These are phyloP conservation scores for Cystofilobasidium capitatum DNA, from an alignment of 768 basidiomycete genomes.

Conservation along the genomic window DNA sequence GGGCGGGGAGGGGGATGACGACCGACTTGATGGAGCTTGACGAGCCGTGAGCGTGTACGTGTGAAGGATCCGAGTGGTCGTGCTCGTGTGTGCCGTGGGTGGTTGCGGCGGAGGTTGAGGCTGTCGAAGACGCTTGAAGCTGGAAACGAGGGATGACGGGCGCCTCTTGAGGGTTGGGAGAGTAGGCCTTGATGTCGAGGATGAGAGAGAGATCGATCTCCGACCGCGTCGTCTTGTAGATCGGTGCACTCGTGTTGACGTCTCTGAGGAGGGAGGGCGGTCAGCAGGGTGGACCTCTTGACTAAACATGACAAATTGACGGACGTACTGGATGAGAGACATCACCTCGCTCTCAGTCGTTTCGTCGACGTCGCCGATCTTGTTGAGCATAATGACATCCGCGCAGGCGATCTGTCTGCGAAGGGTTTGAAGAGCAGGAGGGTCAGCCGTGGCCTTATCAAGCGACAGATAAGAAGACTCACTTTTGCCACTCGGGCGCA, in stretches of 20 bases:
- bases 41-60: conserved; percentile 30
- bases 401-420: conserved; percentile 85
- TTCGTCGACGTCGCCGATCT: conserved; percentile 61
- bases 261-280: not conserved
- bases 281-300: not conserved
- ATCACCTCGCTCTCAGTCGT: conserved; percentile 48
- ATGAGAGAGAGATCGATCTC: conserved; percentile 63
- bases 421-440: not conserved
- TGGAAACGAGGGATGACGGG: conserved; percentile 17
- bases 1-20: conserved; percentile 56
- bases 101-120: conserved; percentile 17
- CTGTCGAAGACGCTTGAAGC: not conserved
- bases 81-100: conserved; percentile 39
- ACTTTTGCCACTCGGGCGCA: conserved; percentile 73
- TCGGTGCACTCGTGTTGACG: conserved; percentile 16
- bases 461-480: conserved; percentile 27
- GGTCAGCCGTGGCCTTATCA: not conserved
- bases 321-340: conserved; percentile 45
- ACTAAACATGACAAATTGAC: not conserved
- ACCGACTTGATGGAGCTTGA: conserved; percentile 52
- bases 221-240: conserved; percentile 51
- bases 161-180: conserved; percentile 43
- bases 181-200: conserved; percentile 72
- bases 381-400: conserved; percentile 87
- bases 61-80: too few species aligned